Evolutionary conservation across 768 basidiomycete genomes (phyloP).

Genomic region (Termitomyces sp.): DNA sequence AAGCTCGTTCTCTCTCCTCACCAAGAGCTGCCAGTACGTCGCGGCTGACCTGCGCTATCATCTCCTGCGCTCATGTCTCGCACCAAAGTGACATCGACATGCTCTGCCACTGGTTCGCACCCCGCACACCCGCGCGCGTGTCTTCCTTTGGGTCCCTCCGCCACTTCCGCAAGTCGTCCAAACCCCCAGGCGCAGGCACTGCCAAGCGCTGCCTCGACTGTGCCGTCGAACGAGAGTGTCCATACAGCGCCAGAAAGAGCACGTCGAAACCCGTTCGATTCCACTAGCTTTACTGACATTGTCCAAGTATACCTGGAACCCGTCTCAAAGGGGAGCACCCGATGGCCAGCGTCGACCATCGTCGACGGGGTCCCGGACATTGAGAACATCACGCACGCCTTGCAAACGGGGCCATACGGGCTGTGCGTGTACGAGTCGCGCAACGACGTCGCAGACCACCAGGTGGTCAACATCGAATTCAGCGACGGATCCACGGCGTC

Average conservation of each 20-base stretch:
- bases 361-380: conserved; percentile 84
- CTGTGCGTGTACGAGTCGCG: conserved; percentile 78
- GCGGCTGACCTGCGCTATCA: accelerated
- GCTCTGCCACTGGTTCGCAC: conserved; percentile 70
- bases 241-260: conserved; percentile 88
- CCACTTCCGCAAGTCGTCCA: conserved; percentile 71
- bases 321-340: conserved; percentile 43
- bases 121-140: conserved; percentile 57
- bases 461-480: conserved; percentile 88
- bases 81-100: conserved; percentile 73
- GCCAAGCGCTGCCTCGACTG: conserved; percentile 78
- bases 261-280: conserved; percentile 12
- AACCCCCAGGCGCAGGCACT: conserved; percentile 62
- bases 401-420: conserved; percentile 71
- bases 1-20: conserved; percentile 80
- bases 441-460: conserved; percentile 89
- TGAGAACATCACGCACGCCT: conserved; percentile 72
- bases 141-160: conserved; percentile 85
- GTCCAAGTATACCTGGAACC: conserved; percentile 73
- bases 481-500: conserved; percentile 75
- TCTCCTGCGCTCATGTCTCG: background rate
- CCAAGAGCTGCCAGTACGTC: conserved; percentile 85
- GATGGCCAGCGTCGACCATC: conserved; percentile 65
- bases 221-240: conserved; percentile 61
- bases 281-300: conserved; percentile 1